Conservation (phyloP, 1,284 basidiomycete genomes). For the Sporisorium exsertum region DNA sequence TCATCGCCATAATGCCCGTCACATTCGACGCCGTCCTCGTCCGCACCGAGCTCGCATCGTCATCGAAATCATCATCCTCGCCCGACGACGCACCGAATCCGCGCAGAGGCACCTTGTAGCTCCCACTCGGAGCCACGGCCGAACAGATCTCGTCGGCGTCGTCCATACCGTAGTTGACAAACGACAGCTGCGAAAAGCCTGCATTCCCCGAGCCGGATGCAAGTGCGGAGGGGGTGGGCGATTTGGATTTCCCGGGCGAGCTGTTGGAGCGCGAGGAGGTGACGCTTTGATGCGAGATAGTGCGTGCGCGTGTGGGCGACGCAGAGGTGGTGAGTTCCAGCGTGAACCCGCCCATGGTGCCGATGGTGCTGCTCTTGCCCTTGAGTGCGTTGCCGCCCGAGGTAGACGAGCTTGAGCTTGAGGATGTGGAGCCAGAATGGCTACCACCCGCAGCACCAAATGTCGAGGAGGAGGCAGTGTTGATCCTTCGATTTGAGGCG, state of each 20-base stretch:
- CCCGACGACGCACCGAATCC: conserved; percentile 46
- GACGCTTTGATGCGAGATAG: conserved; percentile 33
- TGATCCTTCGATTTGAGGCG: conserved; percentile 50
- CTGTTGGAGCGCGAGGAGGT: conserved; percentile 19
- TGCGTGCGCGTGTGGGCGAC: conserved; percentile 34
- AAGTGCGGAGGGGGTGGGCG: conserved; percentile 23
- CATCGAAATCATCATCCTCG: conserved; percentile 42
- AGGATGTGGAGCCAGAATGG: conserved; percentile 17
- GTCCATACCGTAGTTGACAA: conserved; percentile 68
- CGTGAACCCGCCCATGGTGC: conserved; percentile 20
- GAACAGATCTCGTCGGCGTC: conserved; percentile 67
- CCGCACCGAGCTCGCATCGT: conserved; percentile 24
- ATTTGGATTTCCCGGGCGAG: conserved; percentile 31
- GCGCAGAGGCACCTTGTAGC: conserved; percentile 63
- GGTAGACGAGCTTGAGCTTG: conserved; percentile 21
- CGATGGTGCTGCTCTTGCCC: conserved; percentile 18
- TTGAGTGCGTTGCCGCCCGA: conserved; percentile 12
- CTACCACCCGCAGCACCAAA: conserved; percentile 6
- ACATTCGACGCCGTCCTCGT: conserved; percentile 29
- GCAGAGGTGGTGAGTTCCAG: conserved; percentile 43
- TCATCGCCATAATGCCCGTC: conserved; percentile 18
- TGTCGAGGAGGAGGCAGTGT: conserved; percentile 3
- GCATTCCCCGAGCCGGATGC: conserved; percentile 12
- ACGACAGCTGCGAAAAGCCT: conserved; percentile 46
- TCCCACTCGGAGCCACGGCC: conserved; percentile 64